phyloP scores from a whole-genome alignment of 2,329 filamentous ascomycete species.

The Neofusicoccum parvum region DNA sequence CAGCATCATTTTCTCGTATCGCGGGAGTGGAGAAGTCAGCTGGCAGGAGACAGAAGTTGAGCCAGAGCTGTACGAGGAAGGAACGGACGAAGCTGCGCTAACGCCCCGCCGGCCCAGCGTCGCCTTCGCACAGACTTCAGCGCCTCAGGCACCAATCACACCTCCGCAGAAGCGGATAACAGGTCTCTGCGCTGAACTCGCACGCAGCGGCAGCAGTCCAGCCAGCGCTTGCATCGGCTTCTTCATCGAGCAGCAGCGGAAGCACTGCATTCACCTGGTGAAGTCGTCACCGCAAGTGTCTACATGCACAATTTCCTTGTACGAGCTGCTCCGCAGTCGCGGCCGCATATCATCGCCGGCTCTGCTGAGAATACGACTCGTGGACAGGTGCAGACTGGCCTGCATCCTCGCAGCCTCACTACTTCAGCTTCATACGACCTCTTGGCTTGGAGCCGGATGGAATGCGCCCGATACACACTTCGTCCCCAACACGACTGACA shows the following conservation, averaged over 20 bases:
- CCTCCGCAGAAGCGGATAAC: not conserved
- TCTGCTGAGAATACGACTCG: not conserved
- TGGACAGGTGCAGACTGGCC: not conserved
- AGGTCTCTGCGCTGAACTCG: not conserved
- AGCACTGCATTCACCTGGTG: not conserved
- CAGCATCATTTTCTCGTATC: not conserved
- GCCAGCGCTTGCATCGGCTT: not conserved
- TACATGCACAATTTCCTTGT: not conserved
- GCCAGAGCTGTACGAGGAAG: no score
- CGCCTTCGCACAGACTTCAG: slow-evolving; percentile 1
- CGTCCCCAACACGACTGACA: not conserved
- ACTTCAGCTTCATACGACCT: not conserved
- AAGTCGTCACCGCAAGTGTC: not conserved
- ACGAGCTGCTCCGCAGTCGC: not conserved
- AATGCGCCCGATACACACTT: not conserved
- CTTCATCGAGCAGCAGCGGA: not conserved
- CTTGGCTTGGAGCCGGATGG: not conserved
- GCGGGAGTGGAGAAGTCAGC: not conserved
- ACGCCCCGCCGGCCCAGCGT: not conserved
- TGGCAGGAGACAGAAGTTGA: not conserved
- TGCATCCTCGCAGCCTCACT: not conserved
- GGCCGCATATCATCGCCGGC: not conserved
- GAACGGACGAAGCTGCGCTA: no score
- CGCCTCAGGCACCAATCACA: not conserved
- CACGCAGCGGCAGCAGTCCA: not conserved